These are phyloP conservation scores for Phytophthora lateralis DNA, from an alignment of 352 stramenopile species.

Conservation along the genomic window DNA sequence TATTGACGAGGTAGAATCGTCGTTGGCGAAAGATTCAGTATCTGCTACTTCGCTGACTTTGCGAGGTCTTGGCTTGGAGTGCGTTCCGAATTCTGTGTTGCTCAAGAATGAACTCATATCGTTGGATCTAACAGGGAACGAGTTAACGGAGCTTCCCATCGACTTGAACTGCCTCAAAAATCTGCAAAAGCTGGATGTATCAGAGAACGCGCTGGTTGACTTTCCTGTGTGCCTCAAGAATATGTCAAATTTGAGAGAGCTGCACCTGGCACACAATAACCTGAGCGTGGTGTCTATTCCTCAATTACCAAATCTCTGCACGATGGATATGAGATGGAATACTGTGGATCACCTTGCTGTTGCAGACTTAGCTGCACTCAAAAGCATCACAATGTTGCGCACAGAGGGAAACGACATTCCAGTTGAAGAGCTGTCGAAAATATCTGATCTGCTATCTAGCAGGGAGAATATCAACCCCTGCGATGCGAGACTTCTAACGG, in stretches of 20 bases:
- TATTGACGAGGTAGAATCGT: background rate
- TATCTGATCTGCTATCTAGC: constrained; percentile 24
- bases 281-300: constrained; percentile 33
- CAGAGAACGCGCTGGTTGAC: constrained; percentile 57
- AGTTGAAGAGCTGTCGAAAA: constrained; percentile 15
- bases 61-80: constrained; percentile 32
- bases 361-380: constrained; percentile 5
- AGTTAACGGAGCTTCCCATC: constrained; percentile 48
- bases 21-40: constrained; percentile 1
- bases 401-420: constrained; percentile 37
- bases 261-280: constrained; percentile 70
- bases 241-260: constrained; percentile 39
- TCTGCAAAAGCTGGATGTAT: constrained; percentile 54
- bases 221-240: constrained; percentile 39
- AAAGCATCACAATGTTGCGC: constrained; percentile 19
- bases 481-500: background rate
- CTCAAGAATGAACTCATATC: constrained; percentile 36
- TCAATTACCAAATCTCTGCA: constrained; percentile 33
- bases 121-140: constrained; percentile 60
- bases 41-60: constrained; percentile 18
- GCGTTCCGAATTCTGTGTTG: constrained; percentile 46
- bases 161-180: constrained; percentile 40
- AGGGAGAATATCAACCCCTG: background rate
- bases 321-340: constrained; percentile 56
- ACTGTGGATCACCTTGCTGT: constrained; percentile 23